Evolutionary conservation across 2,329 filamentous ascomycete species (phyloP).

Genomic region (Microsporum audouinii): DNA sequence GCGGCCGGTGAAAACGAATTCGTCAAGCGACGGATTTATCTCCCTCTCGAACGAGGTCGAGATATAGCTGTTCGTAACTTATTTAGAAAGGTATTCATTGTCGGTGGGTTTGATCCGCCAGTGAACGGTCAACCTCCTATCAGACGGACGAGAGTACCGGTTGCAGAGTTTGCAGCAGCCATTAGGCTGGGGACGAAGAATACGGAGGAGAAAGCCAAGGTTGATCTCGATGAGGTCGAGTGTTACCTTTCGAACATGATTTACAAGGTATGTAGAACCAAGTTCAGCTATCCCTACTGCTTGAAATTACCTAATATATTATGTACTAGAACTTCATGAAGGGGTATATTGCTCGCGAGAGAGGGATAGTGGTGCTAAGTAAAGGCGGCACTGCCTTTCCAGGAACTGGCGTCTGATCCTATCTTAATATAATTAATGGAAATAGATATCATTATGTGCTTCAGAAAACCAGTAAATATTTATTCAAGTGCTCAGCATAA

Average conservation of each 20-base stretch:
- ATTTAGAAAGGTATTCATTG: slow-evolving; percentile 79
- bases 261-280: slow-evolving; percentile 56
- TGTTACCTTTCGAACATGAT: slow-evolving; percentile 93
- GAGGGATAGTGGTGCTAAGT: slow-evolving; percentile 80
- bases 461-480: background rate
- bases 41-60: slow-evolving; percentile 82
- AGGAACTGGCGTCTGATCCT: slow-evolving; percentile 56
- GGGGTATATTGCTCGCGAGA: slow-evolving; percentile 88
- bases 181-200: slow-evolving; percentile 58
- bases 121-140: slow-evolving; percentile 56
- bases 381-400: slow-evolving; percentile 81
- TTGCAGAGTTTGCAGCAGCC: slow-evolving; percentile 75
- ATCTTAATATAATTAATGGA: background rate
- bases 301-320: slow-evolving; percentile 8
- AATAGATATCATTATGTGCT: background rate
- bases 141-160: slow-evolving; percentile 61
- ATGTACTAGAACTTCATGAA: slow-evolving; percentile 75
- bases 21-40: slow-evolving; percentile 82
- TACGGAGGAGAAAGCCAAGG: slow-evolving; percentile 40
- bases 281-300: slow-evolving; percentile 31
- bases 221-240: slow-evolving; percentile 89
- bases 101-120: slow-evolving; percentile 65
- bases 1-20: slow-evolving; percentile 80
- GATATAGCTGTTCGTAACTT: slow-evolving; percentile 89
- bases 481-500: too few species aligned